Evolutionary conservation across 116 monocot genomes (phyloP).

Genomic region (Thalassia testudinum): DNA sequence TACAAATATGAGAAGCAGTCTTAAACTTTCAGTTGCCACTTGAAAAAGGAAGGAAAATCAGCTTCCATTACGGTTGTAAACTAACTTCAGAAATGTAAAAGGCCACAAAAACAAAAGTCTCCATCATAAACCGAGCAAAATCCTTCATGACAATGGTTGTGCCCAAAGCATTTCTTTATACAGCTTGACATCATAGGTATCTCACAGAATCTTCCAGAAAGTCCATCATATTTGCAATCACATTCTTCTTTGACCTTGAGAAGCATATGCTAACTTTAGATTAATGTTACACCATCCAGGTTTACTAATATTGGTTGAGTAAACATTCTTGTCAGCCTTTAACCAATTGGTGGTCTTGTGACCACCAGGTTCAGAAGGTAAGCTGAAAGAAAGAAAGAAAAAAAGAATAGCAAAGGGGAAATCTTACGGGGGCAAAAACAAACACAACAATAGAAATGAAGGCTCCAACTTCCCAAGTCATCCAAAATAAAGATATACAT

Average conservation of each 20-base stretch:
- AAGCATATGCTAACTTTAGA: constrained; percentile 55
- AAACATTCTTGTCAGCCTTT: constrained; percentile 53
- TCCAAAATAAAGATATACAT: no score
- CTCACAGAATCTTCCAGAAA: constrained; percentile 65
- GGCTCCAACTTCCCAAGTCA: no score
- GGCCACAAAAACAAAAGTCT: no score
- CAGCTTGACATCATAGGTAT: constrained; percentile 54
- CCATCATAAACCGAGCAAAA: constrained; percentile 66
- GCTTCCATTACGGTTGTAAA: no score
- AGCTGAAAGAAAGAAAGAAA: no score
- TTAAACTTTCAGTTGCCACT: no score
- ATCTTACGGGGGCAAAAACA: no score
- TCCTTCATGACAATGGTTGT: constrained; percentile 81
- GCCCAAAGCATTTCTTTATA: constrained; percentile 68
- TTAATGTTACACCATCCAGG: constrained; percentile 84
- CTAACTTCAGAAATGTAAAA: no score
- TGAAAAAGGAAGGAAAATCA: no score
- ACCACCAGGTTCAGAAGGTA: constrained; percentile 24
- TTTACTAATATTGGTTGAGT: constrained; percentile 51
- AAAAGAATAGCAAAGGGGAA: no score
- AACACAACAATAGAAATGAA: no score
- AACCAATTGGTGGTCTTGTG: constrained; percentile 38
- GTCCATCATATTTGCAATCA: constrained; percentile 83
- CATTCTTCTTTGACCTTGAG: constrained; percentile 68
- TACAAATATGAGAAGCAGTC: no score